phyloP scores from a whole-genome alignment of 495 filamentous ascomycete genomes.

The Trichoderma parareesei region DNA sequence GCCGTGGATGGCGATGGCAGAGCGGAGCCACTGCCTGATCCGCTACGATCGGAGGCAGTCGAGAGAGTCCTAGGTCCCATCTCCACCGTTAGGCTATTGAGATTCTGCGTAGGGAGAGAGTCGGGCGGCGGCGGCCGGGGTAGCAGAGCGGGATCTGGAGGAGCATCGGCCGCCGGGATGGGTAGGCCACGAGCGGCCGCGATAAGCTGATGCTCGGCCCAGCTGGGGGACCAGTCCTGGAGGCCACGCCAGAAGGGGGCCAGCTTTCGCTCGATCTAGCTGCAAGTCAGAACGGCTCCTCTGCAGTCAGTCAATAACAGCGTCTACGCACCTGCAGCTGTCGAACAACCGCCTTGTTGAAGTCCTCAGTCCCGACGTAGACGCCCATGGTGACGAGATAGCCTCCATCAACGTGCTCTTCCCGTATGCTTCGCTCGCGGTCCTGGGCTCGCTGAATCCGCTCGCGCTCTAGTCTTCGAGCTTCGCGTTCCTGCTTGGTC shows the following conservation, averaged over 20 bases:
- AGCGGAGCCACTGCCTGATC: constrained; percentile 41
- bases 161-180: constrained; percentile 76
- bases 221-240: constrained; percentile 78
- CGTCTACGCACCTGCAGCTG: constrained; percentile 70
- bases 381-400: constrained; percentile 91
- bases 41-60: constrained; percentile 55
- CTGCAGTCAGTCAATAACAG: neutral
- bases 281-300: constrained; percentile 12
- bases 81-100: constrained; percentile 65
- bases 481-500: constrained; percentile 87
- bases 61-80: constrained; percentile 69
- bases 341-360: constrained; percentile 79
- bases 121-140: constrained; percentile 35
- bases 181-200: constrained; percentile 80
- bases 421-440: constrained; percentile 82
- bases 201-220: constrained; percentile 90
- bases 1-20: constrained; percentile 51
- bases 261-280: constrained; percentile 79
- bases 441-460: constrained; percentile 64
- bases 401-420: constrained; percentile 90
- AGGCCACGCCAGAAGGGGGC: constrained; percentile 95
- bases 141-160: constrained; percentile 58
- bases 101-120: constrained; percentile 30
- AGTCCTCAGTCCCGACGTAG: constrained; percentile 88
- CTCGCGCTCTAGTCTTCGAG: constrained; percentile 76